These are phyloP conservation scores for Craterostigma plantagineum DNA, from an alignment of 257 asterid species.

Conservation along the genomic window DNA sequence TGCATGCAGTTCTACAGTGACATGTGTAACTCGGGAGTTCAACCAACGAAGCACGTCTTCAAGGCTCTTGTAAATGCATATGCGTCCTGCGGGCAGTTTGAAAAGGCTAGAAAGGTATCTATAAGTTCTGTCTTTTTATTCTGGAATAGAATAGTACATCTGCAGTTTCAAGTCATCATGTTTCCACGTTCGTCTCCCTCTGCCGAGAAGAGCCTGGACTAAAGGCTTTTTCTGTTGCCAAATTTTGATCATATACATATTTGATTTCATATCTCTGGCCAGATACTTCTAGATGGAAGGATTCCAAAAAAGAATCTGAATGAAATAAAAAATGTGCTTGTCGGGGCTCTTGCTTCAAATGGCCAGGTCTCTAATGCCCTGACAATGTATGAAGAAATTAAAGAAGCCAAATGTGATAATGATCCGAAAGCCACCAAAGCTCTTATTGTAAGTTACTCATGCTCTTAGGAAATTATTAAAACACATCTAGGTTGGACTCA, in stretches of 20 bases:
- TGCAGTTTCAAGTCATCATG: neutral
- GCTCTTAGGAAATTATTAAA: conserved; percentile 2
- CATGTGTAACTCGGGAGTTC: conserved; percentile 31
- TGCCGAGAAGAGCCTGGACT: neutral
- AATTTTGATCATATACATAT: conserved; percentile 6
- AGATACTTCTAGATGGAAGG: conserved; percentile 32
- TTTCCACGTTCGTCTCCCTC: no score
- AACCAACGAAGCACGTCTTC: conserved; percentile 42
- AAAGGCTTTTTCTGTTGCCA: neutral
- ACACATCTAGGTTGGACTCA: neutral
- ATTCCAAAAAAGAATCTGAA: conserved; percentile 35
- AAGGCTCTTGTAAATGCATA: conserved; percentile 79
- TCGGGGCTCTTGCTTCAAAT: conserved; percentile 77
- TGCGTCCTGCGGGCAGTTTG: conserved; percentile 61
- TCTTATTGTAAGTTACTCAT: conserved; percentile 50
- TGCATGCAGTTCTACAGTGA: conserved; percentile 37
- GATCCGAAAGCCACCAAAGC: conserved; percentile 43
- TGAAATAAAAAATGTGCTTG: conserved; percentile 50
- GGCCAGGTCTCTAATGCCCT: conserved; percentile 66
- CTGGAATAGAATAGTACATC: neutral
- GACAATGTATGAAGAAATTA: conserved; percentile 44
- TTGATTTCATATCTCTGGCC: conserved; percentile 12
- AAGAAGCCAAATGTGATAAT: conserved; percentile 24
- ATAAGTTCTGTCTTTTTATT: neutral
- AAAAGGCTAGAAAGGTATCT: conserved; percentile 61